phyloP scores from a whole-genome alignment of 129 eudicot genomes.

The Helianthus tuberosus region DNA sequence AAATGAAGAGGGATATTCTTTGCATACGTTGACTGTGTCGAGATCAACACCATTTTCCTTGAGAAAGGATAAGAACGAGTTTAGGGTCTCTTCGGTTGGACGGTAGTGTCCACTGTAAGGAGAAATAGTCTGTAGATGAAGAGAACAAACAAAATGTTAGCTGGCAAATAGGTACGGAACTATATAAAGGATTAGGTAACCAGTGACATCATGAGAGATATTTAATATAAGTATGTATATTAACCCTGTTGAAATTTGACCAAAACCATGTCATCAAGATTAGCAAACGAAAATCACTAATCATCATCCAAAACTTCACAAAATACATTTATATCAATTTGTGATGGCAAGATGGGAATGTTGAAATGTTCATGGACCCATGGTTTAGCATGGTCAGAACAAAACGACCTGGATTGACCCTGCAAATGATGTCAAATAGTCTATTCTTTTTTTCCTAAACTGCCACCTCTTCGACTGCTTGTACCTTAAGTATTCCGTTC shows the following conservation, averaged over 20 bases:
- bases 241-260: not conserved
- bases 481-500: slow-evolving; percentile 81
- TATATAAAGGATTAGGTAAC: slow-evolving; percentile 34
- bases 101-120: slow-evolving; percentile 98
- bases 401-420: not conserved
- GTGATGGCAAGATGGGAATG: not conserved
- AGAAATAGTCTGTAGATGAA: slow-evolving; percentile 67
- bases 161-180: slow-evolving; percentile 14
- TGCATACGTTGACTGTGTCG: slow-evolving; percentile 60
- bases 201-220: slow-evolving; percentile 4
- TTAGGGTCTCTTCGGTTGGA: slow-evolving; percentile 83
- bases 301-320: not conserved
- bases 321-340: not conserved
- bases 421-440: not conserved
- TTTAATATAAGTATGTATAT: not conserved
- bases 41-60: slow-evolving; percentile 78
- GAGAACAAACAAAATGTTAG: slow-evolving; percentile 10
- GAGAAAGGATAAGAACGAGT: slow-evolving; percentile 64
- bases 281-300: not conserved
- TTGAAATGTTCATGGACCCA: not conserved
- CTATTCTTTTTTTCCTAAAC: not conserved
- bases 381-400: not conserved
- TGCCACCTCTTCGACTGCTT: not conserved
- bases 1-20: not conserved
- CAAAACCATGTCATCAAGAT: not conserved